phyloP scores from a whole-genome alignment of 805 yeast genomes.

The Barnettozyma californica region DNA sequence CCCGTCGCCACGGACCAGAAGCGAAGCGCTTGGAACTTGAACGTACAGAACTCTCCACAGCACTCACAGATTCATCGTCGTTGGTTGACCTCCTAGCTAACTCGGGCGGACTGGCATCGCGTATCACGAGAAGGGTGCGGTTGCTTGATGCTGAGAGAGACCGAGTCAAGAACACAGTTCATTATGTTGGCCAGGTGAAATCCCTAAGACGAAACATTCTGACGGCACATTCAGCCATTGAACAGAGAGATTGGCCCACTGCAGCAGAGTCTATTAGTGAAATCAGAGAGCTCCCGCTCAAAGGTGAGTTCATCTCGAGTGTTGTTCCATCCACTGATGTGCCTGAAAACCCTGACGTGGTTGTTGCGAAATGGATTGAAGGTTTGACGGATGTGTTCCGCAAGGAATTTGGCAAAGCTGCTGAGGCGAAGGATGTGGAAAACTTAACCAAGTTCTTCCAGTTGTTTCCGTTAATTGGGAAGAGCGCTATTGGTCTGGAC shows the following conservation, averaged over 20 bases:
- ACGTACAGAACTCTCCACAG: constrained; percentile 58
- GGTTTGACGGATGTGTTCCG: constrained; percentile 54
- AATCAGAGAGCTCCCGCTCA: constrained; percentile 52
- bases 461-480: constrained; percentile 80
- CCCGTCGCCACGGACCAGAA: constrained; percentile 24
- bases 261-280: constrained; percentile 66
- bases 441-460: constrained; percentile 75
- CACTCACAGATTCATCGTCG: constrained; percentile 51
- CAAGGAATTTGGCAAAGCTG: constrained; percentile 64
- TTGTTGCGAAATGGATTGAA: constrained; percentile 53
- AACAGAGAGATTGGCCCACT: constrained; percentile 61
- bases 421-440: constrained; percentile 58
- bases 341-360: constrained; percentile 67
- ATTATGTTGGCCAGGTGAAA: constrained; percentile 62
- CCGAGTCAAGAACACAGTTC: constrained; percentile 54
- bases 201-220: constrained; percentile 59
- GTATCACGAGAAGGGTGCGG: constrained; percentile 65
- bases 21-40: constrained; percentile 49
- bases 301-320: constrained; percentile 67
- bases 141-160: constrained; percentile 64
- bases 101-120: constrained; percentile 60
- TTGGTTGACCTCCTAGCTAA: constrained; percentile 48
- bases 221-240: constrained; percentile 64
- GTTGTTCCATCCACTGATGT: constrained; percentile 84
- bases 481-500: constrained; percentile 63